phyloP scores from a whole-genome alignment of 2,329 filamentous ascomycete species.

The Pseudopyricularia cyperi region DNA sequence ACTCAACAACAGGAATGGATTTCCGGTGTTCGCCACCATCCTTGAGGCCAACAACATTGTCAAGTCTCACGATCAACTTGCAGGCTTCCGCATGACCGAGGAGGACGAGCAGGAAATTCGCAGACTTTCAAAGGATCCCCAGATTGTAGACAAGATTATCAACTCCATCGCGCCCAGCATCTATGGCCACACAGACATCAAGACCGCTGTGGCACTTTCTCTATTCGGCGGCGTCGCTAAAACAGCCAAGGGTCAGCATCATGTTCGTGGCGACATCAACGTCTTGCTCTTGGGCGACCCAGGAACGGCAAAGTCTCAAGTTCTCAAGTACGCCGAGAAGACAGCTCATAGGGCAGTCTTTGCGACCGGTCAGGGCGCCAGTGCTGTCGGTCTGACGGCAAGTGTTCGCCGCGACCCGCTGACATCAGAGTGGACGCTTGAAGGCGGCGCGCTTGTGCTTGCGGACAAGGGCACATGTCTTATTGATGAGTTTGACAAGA shows the following conservation, averaged over 20 bases:
- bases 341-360: slow-evolving; percentile 95
- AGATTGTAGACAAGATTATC: slow-evolving; percentile 86
- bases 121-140: slow-evolving; percentile 73
- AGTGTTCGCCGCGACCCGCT: slow-evolving; percentile 90
- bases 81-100: slow-evolving; percentile 88
- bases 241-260: slow-evolving; percentile 73
- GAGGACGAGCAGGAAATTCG: slow-evolving; percentile 90
- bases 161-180: slow-evolving; percentile 93
- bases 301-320: slow-evolving; percentile 94
- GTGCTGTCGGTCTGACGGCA: slow-evolving; percentile 92
- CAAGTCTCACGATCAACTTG: slow-evolving; percentile 94
- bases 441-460: slow-evolving; percentile 88
- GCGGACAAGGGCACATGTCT: slow-evolving; percentile 90
- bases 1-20: slow-evolving; percentile 96
- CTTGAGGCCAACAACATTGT: slow-evolving; percentile 95
- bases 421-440: slow-evolving; percentile 93
- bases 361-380: slow-evolving; percentile 92
- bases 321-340: slow-evolving; percentile 96
- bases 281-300: slow-evolving; percentile 92
- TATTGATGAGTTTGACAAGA: slow-evolving; percentile 99
- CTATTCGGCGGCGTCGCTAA: slow-evolving; percentile 94
- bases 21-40: slow-evolving; percentile 95
- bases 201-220: slow-evolving; percentile 88
- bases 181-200: slow-evolving; percentile 93
- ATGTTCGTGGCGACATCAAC: slow-evolving; percentile 95